Conservation (phyloP, 2,329 filamentous ascomycete genomes). For the Colletotrichum godetiae region DNA sequence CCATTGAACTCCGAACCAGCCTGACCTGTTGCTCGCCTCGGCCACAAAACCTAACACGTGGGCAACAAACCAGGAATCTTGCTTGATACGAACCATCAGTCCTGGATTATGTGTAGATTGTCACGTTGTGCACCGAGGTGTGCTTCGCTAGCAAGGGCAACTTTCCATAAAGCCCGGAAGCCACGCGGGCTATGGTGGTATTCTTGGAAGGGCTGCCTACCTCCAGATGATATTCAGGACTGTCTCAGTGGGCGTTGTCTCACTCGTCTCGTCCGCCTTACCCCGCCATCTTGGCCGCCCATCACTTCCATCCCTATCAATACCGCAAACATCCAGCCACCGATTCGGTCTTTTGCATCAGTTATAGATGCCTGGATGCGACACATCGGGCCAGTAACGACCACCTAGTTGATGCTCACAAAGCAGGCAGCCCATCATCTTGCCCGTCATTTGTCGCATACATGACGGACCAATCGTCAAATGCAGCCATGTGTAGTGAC, state of each 20-base stretch:
- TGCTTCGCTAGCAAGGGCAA: neutral
- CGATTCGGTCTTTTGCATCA: conserved; percentile 14
- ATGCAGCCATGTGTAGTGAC: neutral
- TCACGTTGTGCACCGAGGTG: neutral
- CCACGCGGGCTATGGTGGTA: neutral
- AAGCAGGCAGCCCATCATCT: neutral
- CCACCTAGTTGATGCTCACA: neutral
- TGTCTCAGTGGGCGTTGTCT: neutral
- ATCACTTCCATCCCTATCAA: conserved; percentile 18
- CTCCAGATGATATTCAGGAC: conserved; percentile 27
- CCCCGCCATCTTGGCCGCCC: conserved; percentile 26
- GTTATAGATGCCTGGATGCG: conserved; percentile 7
- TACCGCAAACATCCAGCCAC: conserved; percentile 12
- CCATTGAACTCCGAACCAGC: neutral
- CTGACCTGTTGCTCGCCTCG: neutral
- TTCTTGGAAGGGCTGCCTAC: neutral
- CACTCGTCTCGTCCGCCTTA: conserved; percentile 1
- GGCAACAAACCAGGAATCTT: neutral
- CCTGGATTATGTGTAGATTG: neutral
- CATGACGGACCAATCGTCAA: neutral
- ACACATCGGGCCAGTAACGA: neutral
- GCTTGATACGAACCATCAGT: neutral
- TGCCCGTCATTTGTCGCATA: conserved; percentile 1
- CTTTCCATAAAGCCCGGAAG: neutral
- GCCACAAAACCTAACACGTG: neutral